Percentiles rank a stretch among this genome's conserved stretches.
These are phyloP conservation scores for Nepenthes alata DNA, from an alignment of 179 eudicot genomes.

Conservation along the genomic window DNA sequence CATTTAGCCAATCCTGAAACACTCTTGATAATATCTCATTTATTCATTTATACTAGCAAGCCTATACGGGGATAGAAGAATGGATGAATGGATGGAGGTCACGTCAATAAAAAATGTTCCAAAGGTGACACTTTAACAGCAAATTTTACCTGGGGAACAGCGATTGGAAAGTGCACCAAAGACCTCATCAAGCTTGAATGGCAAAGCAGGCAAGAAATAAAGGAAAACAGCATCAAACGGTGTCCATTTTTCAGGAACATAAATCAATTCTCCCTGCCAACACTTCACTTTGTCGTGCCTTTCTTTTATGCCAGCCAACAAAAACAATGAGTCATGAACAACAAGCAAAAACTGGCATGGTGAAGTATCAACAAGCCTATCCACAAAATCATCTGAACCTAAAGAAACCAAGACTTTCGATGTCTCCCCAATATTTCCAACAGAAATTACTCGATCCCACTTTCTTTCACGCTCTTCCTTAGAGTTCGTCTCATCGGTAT, in stretches of 20 bases:
- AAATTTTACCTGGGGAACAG: constrained; percentile 59
- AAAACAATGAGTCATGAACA: constrained; percentile 69
- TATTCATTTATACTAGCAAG: no score
- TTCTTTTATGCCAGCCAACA: constrained; percentile 65
- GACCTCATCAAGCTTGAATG: constrained; percentile 55
- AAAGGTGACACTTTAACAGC: not conserved
- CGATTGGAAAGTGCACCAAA: constrained; percentile 43
- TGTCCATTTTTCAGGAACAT: constrained; percentile 69
- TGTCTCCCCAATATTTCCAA: constrained; percentile 41
- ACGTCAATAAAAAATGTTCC: not conserved
- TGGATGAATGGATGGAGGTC: not conserved
- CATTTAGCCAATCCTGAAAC: not conserved
- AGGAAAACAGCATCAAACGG: constrained; percentile 82
- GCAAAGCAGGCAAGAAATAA: constrained; percentile 67
- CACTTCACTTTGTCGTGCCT: constrained; percentile 69
- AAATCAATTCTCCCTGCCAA: constrained; percentile 80
- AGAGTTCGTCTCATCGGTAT: constrained; percentile 27
- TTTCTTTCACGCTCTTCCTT: constrained; percentile 37
- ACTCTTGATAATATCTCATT: no score
- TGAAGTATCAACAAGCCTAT: constrained; percentile 41
- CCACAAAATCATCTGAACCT: constrained; percentile 74
- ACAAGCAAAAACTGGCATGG: constrained; percentile 49
- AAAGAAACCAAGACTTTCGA: constrained; percentile 65
- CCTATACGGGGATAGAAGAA: not conserved
- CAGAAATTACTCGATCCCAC: constrained; percentile 40